Evolutionary conservation across 2,329 filamentous ascomycete species (phyloP).

Genomic region (Neobulgaria alba): DNA sequence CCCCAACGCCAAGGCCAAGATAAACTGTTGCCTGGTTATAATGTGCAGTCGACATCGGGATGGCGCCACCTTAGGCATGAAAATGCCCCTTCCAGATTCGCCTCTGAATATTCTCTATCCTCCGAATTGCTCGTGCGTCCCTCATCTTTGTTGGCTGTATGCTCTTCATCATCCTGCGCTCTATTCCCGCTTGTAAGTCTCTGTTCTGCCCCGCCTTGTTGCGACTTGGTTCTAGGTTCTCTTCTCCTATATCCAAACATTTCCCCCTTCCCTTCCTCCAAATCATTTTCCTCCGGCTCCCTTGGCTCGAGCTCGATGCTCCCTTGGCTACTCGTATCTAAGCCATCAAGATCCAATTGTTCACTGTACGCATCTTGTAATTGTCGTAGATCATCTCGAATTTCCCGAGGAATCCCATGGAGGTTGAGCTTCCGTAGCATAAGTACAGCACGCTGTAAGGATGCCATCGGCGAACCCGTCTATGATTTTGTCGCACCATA

Average conservation of each 20-base stretch:
- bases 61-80: constrained; percentile 10
- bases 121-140: constrained; percentile 6
- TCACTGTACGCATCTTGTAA: constrained; percentile 17
- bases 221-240: constrained; percentile 11
- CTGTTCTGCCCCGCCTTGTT: constrained; percentile 13
- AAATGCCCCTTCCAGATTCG: constrained; percentile 11
- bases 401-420: constrained; percentile 12
- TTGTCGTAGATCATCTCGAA: constrained; percentile 15
- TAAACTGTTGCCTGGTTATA: constrained; percentile 10
- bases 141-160: constrained; percentile 10
- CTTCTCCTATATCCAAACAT: constrained; percentile 11
- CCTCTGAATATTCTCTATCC: constrained; percentile 11
- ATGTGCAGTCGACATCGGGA: constrained; percentile 13
- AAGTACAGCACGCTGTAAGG: constrained; percentile 14
- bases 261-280: constrained; percentile 7
- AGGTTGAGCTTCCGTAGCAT: constrained; percentile 17
- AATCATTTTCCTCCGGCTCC: constrained; percentile 7
- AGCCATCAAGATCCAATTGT: constrained; percentile 15
- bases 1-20: constrained; percentile 15
- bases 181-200: constrained; percentile 12
- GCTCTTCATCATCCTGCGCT: constrained; percentile 13
- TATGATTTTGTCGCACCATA: constrained; percentile 14
- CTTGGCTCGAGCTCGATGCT: constrained; percentile 8
- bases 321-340: constrained; percentile 14
- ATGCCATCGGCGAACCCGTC: constrained; percentile 14